phyloP scores from a whole-genome alignment of 805 yeast genomes.

The Candida andamanensis region DNA sequence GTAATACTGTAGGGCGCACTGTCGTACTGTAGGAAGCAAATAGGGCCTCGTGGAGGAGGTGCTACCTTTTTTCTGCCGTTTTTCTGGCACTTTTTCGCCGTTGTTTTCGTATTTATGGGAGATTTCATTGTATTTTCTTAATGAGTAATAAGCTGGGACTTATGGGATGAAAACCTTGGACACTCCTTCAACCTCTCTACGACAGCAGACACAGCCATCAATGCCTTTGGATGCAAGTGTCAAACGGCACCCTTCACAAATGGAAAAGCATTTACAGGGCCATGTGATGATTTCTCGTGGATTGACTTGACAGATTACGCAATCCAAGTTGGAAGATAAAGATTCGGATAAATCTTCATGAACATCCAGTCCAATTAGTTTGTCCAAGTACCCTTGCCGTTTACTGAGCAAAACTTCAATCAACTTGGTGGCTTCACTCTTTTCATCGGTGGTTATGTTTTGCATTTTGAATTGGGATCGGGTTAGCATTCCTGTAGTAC shows the following conservation, averaged over 20 bases:
- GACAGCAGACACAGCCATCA: conserved; percentile 80
- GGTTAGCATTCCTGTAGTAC: conserved; percentile 25
- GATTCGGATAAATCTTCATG: no score
- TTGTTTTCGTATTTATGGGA: conserved; percentile 92
- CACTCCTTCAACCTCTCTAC: conserved; percentile 65
- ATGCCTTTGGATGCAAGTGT: conserved; percentile 68
- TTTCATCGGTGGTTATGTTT: background rate
- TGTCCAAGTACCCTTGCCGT: conserved; percentile 7
- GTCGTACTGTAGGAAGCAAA: no score
- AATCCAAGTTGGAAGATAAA: conserved; percentile 34
- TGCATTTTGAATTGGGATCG: conserved; percentile 23
- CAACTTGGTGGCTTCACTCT: conserved; percentile 16
- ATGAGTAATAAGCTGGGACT: no score
- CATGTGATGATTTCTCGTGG: conserved; percentile 76
- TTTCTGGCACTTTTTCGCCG: no score
- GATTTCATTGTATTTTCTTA: conserved; percentile 67
- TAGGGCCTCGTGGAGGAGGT: no score
- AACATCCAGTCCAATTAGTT: no score
- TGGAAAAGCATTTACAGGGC: conserved; percentile 90
- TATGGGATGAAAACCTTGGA: conserved; percentile 57
- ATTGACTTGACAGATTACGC: conserved; percentile 79
- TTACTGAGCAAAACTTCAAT: conserved; percentile 18
- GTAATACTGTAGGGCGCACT: no score
- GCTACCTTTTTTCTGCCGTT: no score
- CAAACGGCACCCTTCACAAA: conserved; percentile 80